These are phyloP conservation scores for Ambrosia hybrid DNA, from an alignment of 140 eudicot species.

Conservation along the genomic window DNA sequence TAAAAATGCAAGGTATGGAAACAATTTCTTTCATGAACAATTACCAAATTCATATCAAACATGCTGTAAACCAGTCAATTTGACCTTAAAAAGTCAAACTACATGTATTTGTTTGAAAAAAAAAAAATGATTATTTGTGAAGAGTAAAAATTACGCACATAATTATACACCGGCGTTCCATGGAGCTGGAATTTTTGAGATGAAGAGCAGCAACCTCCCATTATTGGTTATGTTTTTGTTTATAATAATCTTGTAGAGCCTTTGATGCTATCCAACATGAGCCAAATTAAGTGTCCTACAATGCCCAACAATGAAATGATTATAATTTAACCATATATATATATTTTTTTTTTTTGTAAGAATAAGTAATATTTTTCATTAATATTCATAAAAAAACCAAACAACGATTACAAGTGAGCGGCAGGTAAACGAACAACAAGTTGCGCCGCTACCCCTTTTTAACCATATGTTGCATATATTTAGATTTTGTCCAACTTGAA, in stretches of 20 bases:
- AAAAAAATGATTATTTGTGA: no score
- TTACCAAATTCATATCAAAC: neutral
- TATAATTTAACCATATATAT: no score
- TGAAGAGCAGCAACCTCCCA: slow-evolving; percentile 91
- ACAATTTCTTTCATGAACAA: neutral
- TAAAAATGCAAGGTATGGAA: neutral
- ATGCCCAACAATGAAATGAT: neutral
- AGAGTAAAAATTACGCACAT: slow-evolving; percentile 43
- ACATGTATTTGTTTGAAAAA: neutral
- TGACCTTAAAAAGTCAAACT: slow-evolving; percentile 19
- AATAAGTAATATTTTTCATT: no score
- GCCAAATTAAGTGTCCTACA: slow-evolving; percentile 31
- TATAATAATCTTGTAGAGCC: slow-evolving; percentile 11
- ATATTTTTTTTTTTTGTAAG: no score
- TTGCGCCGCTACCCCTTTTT: no score
- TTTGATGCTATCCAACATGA: slow-evolving; percentile 22
- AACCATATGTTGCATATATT: neutral
- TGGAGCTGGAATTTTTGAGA: slow-evolving; percentile 55
- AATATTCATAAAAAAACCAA: no score
- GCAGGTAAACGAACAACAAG: no score
- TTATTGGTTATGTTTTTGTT: slow-evolving; percentile 20
- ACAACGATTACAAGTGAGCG: no score
- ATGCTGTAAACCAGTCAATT: neutral
- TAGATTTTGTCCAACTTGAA: neutral
- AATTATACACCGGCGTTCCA: slow-evolving; percentile 71